Evolutionary conservation across 2,329 filamentous ascomycete genomes (phyloP).

Genomic region (Scedosporium dehoogii): DNA sequence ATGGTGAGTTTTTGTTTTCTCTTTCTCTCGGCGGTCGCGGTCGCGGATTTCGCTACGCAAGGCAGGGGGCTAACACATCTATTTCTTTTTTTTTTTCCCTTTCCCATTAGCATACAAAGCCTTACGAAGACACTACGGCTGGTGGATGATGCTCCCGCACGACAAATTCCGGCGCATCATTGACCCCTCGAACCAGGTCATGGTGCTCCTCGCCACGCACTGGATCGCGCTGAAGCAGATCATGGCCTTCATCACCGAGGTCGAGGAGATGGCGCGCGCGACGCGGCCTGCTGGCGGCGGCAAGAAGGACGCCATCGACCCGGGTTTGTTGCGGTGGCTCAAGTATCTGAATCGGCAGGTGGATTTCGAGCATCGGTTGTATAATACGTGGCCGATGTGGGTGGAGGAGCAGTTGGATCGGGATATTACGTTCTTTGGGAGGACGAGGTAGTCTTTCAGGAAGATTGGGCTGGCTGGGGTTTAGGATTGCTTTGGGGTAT

Average conservation of each 20-base stretch:
- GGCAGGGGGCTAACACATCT: background rate
- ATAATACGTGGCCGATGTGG: constrained; percentile 46
- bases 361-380: constrained; percentile 30
- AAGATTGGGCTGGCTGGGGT: background rate
- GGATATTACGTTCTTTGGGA: constrained; percentile 37
- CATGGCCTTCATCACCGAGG: constrained; percentile 37
- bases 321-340: constrained; percentile 40
- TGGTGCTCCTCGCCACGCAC: constrained; percentile 39
- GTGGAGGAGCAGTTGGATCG: constrained; percentile 38
- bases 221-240: constrained; percentile 46
- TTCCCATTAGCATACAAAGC: constrained; percentile 33
- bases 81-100: background rate
- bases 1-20: constrained; percentile 28
- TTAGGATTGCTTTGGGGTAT: background rate
- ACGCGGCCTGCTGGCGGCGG: constrained; percentile 15
- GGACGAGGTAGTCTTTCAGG: background rate
- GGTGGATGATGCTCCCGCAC: constrained; percentile 50
- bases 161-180: constrained; percentile 39
- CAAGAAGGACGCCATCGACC: constrained; percentile 20
- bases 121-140: constrained; percentile 40
- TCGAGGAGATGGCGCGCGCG: constrained; percentile 23
- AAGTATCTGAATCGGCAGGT: constrained; percentile 38
- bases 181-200: constrained; percentile 33
- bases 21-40: background rate
- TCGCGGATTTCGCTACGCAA: background rate